Conservation (phyloP, 31 red algal species). For the Odonthalia washingtoniensis region DNA sequence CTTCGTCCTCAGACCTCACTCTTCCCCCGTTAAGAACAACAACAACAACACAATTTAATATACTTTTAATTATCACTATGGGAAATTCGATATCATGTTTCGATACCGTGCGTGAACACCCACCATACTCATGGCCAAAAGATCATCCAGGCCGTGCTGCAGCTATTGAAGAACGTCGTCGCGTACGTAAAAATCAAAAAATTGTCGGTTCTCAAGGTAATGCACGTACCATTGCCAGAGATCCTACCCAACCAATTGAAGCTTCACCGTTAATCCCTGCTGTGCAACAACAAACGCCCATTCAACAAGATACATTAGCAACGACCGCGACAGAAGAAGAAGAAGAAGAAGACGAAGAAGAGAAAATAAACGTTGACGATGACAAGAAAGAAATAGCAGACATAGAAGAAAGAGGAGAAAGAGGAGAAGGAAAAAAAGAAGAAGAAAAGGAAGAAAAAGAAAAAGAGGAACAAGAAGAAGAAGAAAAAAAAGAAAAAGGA, state of each 20-base stretch:
- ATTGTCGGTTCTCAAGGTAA: conserved; percentile 14
- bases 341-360: conserved; percentile 26
- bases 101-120: conserved; percentile 64
- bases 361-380: not conserved
- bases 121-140: conserved; percentile 70
- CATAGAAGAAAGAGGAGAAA: not conserved
- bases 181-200: conserved; percentile 39
- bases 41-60: not conserved
- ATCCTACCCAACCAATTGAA: not conserved
- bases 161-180: conserved; percentile 54
- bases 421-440: too few species aligned
- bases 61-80: conserved; percentile 52
- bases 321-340: not conserved
- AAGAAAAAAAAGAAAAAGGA: not conserved
- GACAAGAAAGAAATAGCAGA: not conserved
- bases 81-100: conserved; percentile 62
- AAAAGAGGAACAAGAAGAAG: too few species aligned
- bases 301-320: not conserved
- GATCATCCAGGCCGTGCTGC: conserved; percentile 64
- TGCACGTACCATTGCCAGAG: not conserved
- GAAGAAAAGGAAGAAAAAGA: too few species aligned
- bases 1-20: not conserved
- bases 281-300: not conserved
- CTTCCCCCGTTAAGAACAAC: not conserved
- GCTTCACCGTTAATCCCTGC: not conserved